phyloP scores from a whole-genome alignment of 345 rosid species.

The Trapa incisa region DNA sequence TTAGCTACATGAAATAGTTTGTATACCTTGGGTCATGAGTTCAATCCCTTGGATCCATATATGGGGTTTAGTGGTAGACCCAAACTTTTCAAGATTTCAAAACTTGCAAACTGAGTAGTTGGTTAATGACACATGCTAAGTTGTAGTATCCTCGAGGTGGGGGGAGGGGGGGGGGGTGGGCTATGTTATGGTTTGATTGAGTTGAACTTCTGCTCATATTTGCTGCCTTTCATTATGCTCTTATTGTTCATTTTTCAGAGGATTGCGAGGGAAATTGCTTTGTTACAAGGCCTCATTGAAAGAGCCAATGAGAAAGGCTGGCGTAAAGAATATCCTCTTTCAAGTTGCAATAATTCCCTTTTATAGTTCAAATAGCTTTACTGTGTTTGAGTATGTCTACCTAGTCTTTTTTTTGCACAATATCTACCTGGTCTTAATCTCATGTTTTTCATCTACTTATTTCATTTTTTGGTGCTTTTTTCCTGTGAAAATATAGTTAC shows the following conservation, averaged over 20 bases:
- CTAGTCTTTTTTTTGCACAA: no score
- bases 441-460: not conserved
- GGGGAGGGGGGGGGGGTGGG: no score
- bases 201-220: not conserved
- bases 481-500: not conserved
- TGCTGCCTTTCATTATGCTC: slow-evolving; percentile 8
- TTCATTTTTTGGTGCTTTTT: not conserved
- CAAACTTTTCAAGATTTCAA: not conserved
- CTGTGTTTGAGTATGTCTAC: not conserved
- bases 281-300: slow-evolving; percentile 46
- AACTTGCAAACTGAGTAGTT: no score
- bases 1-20: not conserved
- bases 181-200: not conserved
- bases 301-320: slow-evolving; percentile 84
- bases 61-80: no score
- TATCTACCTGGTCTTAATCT: not conserved
- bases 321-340: slow-evolving; percentile 89
- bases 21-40: not conserved
- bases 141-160: no score
- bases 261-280: slow-evolving; percentile 47
- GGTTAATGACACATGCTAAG: no score
- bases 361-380: not conserved
- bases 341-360: not conserved
- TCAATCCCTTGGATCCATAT: no score
- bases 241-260: slow-evolving; percentile 34